Conservation (phyloP, 768 basidiomycete species). For the Thelephora ganbajun region DNA sequence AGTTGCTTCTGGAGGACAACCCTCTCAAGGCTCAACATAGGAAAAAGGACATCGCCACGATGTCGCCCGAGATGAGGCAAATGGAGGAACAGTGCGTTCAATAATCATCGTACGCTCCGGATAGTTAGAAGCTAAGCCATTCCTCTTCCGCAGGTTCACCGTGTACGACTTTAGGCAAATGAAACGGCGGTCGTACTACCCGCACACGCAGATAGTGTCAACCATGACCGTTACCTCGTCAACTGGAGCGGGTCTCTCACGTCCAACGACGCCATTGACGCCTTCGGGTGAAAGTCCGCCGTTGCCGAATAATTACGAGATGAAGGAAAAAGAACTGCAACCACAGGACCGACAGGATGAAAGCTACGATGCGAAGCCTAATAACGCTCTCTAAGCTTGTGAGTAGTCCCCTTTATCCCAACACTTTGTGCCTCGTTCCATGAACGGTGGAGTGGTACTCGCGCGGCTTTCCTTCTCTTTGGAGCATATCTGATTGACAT, state of each 20-base stretch:
- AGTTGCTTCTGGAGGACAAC: conserved; percentile 90
- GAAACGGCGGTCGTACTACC: conserved; percentile 85
- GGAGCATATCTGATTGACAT: too few species aligned
- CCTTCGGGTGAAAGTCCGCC: conserved; percentile 2
- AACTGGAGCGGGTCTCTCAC: conserved; percentile 54
- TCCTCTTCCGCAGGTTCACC: conserved; percentile 51
- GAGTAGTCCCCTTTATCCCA: too few species aligned
- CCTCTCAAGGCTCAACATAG: conserved; percentile 90
- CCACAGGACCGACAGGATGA: conserved; percentile 3
- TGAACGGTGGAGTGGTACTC: too few species aligned
- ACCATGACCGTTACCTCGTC: conserved; percentile 67
- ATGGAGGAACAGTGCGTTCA: conserved; percentile 93
- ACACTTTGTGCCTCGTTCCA: too few species aligned
- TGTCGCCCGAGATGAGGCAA: conserved; percentile 86
- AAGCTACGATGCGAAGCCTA: too few species aligned
- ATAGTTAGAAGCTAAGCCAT: conserved; percentile 1
- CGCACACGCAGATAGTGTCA: conserved; percentile 53
- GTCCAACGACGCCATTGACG: conserved; percentile 52
- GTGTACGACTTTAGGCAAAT: conserved; percentile 88
- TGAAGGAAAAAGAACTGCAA: not conserved
- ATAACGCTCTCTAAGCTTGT: too few species aligned
- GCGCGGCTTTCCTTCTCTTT: too few species aligned
- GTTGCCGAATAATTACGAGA: not conserved
- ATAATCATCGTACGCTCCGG: conserved; percentile 3
- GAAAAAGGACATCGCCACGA: conserved; percentile 70